These are phyloP conservation scores for Paradendryphiella salina DNA, from an alignment of 2,329 filamentous ascomycete genomes.

Conservation along the genomic window DNA sequence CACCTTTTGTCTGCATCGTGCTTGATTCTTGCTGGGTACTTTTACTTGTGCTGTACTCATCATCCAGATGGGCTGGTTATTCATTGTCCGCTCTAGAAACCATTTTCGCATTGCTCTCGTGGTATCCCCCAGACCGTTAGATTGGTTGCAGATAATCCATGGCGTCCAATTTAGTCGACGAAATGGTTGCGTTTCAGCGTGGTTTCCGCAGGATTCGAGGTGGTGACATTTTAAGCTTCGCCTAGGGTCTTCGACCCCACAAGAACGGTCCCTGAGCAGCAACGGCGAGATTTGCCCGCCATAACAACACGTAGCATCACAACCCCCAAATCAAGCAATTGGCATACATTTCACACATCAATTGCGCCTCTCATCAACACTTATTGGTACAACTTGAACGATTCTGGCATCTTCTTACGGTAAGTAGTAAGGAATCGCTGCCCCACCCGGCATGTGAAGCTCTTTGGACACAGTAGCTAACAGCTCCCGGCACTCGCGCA, in stretches of 20 bases:
- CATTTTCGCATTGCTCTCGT: too few relatives aligned
- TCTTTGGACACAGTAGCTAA: conserved; percentile 37
- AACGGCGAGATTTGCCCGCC: conserved; percentile 17
- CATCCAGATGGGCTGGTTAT: too few relatives aligned
- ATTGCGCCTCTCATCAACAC: conserved; percentile 9
- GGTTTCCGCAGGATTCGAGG: too few relatives aligned
- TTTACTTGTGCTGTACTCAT: too few relatives aligned
- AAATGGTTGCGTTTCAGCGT: too few relatives aligned
- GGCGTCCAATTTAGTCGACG: too few relatives aligned
- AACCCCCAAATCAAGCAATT: conserved; percentile 4
- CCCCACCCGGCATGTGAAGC: conserved; percentile 12
- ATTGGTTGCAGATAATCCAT: too few relatives aligned
- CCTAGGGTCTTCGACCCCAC: conserved; percentile 20
- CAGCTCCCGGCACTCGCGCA: conserved; percentile 17
- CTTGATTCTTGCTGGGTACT: too few relatives aligned
- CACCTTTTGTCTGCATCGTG: too few relatives aligned
- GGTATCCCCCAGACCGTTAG: too few relatives aligned
- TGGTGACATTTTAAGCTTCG: conserved; percentile 15
- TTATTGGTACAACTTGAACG: neutral
- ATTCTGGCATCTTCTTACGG: conserved; percentile 12
- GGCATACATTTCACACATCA: conserved; percentile 9
- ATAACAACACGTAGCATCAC: conserved; percentile 19
- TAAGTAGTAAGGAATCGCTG: conserved; percentile 6
- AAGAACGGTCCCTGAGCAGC: conserved; percentile 15
- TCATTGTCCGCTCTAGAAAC: too few relatives aligned